A percentile compares a stretch with the other conserved stretches of the same genome.
Evolutionary conservation across 345 rosid genomes (phyloP).

Genomic region (Kernera saxatilis): DNA sequence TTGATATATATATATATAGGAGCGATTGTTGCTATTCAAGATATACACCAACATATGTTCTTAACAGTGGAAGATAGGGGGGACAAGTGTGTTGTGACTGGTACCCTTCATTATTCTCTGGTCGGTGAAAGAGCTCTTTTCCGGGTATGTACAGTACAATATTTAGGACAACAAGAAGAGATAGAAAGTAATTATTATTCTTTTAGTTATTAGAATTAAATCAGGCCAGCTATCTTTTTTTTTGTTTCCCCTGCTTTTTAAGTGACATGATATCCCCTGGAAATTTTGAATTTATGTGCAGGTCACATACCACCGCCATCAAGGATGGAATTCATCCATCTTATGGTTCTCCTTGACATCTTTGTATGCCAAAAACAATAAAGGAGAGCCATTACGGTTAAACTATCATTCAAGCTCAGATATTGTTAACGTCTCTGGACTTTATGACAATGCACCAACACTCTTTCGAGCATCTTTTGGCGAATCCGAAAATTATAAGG

Average conservation of each 20-base stretch:
- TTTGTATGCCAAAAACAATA: slow-evolving; percentile 58
- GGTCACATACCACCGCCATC: slow-evolving; percentile 68
- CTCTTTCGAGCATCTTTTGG: slow-evolving; percentile 58
- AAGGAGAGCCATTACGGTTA: slow-evolving; percentile 67
- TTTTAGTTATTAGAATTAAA: neutral
- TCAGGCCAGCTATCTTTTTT: neutral
- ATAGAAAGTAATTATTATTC: neutral
- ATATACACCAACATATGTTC: slow-evolving; percentile 78
- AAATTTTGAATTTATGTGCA: slow-evolving; percentile 28
- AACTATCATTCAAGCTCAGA: slow-evolving; percentile 57
- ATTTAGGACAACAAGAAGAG: slow-evolving; percentile 1
- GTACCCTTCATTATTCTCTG: slow-evolving; percentile 82
- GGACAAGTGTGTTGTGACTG: slow-evolving; percentile 47
- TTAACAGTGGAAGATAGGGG: slow-evolving; percentile 65
- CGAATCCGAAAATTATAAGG: slow-evolving; percentile 48
- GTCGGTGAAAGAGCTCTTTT: slow-evolving; percentile 82
- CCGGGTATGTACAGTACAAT: slow-evolving; percentile 43
- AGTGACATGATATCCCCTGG: neutral
- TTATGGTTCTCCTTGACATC: slow-evolving; percentile 86
- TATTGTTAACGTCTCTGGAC: slow-evolving; percentile 64
- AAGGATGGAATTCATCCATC: slow-evolving; percentile 64
- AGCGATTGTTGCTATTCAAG: slow-evolving; percentile 82
- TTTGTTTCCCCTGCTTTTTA: neutral
- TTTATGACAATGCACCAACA: slow-evolving; percentile 45
- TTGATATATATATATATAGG: slow-evolving; percentile 44